A percentile compares a stretch with the other conserved stretches of the same genome.
Evolutionary conservation across 441 rosid species (phyloP).

Genomic region (Gossypium lobatum): DNA sequence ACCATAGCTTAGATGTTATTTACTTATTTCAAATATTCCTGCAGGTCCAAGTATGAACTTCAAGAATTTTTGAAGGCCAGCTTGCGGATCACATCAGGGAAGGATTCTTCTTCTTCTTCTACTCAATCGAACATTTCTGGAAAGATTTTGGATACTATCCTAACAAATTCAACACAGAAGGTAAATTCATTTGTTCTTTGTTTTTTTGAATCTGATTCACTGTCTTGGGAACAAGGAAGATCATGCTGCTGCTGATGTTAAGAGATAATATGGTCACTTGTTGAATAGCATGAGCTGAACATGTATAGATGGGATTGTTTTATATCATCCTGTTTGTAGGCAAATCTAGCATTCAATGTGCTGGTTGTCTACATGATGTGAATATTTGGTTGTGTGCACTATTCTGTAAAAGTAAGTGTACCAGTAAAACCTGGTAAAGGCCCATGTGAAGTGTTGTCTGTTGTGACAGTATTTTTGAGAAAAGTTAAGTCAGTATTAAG

Average conservation of each 20-base stretch:
- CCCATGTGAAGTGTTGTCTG: neutral
- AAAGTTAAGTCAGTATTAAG: neutral
- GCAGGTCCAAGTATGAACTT: constrained; percentile 90
- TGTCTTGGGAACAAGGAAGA: neutral
- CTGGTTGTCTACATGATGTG: neutral
- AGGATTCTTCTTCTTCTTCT: constrained; percentile 28
- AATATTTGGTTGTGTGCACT: neutral
- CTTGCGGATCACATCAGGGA: constrained; percentile 75
- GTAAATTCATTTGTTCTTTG: constrained; percentile 28
- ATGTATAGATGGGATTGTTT: neutral
- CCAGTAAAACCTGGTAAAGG: neutral
- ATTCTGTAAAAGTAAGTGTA: neutral
- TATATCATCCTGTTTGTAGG: neutral
- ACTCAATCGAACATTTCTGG: constrained; percentile 53
- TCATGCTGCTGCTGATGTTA: neutral
- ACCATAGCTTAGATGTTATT: constrained; percentile 6
- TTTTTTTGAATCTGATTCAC: neutral
- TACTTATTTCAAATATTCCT: constrained; percentile 18
- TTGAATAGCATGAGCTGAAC: neutral
- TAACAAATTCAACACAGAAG: constrained; percentile 42
- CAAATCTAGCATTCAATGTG: neutral
- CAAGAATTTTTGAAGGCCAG: constrained; percentile 96
- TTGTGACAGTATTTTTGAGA: neutral
- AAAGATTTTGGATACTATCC: constrained; percentile 63
- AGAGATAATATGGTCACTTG: neutral